Evolutionary conservation across 768 basidiomycete species (phyloP).

Genomic region (Tephrocybe sp.): DNA sequence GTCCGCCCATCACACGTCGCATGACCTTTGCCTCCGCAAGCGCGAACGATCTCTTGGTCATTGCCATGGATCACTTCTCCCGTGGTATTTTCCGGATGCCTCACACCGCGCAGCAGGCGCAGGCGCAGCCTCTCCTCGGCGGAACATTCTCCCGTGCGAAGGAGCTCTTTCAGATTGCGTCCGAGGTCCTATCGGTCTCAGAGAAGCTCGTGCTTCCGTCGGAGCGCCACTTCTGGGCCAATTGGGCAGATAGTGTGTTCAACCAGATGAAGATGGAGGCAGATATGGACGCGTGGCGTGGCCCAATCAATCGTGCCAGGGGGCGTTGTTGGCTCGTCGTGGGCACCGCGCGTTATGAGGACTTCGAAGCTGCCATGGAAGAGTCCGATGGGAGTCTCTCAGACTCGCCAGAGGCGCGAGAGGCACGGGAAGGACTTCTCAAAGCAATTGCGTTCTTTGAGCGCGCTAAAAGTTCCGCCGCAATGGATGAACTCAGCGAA

Average conservation of each 20-base stretch:
- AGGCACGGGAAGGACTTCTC: slow-evolving; percentile 51
- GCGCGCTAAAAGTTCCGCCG: slow-evolving; percentile 32
- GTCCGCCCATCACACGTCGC: slow-evolving; percentile 50
- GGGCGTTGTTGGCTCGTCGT: slow-evolving; percentile 58
- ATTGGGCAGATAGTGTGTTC: slow-evolving; percentile 62
- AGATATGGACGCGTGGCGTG: slow-evolving; percentile 50
- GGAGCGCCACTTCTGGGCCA: slow-evolving; percentile 56
- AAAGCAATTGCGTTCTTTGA: slow-evolving; percentile 46
- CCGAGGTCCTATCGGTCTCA: slow-evolving; percentile 58
- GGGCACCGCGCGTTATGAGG: slow-evolving; percentile 56
- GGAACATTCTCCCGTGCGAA: slow-evolving; percentile 53
- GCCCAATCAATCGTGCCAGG: slow-evolving; percentile 43
- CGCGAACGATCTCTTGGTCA: slow-evolving; percentile 52
- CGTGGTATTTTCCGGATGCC: slow-evolving; percentile 75
- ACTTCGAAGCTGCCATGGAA: slow-evolving; percentile 55
- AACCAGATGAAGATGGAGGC: slow-evolving; percentile 65
- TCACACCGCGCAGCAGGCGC: slow-evolving; percentile 31
- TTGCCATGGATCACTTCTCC: slow-evolving; percentile 70
- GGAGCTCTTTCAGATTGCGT: slow-evolving; percentile 62
- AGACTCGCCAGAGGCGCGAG: slow-evolving; percentile 48
- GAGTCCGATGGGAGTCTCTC: slow-evolving; percentile 37
- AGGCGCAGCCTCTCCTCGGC: slow-evolving; percentile 15
- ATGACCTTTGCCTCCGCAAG: slow-evolving; percentile 41
- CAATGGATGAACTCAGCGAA: slow-evolving; percentile 16
- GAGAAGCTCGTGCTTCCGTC: slow-evolving; percentile 48